Base-by-base conservation (phyloP, 2,329 filamentous ascomycete genomes). In the Elsinoe ampelina region DNA sequence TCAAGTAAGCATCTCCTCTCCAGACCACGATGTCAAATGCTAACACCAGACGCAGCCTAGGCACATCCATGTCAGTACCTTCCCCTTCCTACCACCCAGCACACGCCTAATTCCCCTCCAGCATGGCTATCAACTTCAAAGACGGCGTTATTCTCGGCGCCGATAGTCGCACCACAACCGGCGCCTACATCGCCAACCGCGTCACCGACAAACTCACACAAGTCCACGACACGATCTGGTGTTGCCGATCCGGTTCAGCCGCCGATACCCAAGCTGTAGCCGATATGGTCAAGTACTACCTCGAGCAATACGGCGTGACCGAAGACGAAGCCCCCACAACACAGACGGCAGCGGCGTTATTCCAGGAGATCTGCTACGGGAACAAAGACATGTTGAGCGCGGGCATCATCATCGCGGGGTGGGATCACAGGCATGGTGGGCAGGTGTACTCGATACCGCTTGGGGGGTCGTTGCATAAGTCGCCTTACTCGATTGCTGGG, bases 221-320 rank as follows among this genome's bases (percentile, higher is more conserved):
- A 78, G 92, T 98, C 60, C 88, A 95, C 76, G 93, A 98, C 74
- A 97, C 92, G 59, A 97, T 98, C 75, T 98, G 93, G 93, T 98
- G 93, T 78, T 98, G 93, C 78, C 86, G 93, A 68, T 97, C 93
- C 60, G 93, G 93, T 54, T 98, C 93, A 22, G 93, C 93, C 32
- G 93, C 93, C 64, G 93, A 98, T 70, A 98, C 93, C 59, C 93
- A 98, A 75, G 93, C 93, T 51, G 90, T 98, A 50, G 93, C 93
- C 59, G 93, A 98, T 69, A 96, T 98, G 67, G 93, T 98, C 41
- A 89, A 95, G 70, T 96, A 97, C 73, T 89, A 98, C 72, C 81
- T 98, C 54, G 88, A 89, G 66, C 83, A 96, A 76, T 97, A 95
- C 73, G 86, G 87, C 61, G 88, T 95, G 75, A 83, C 83, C 65